These are phyloP conservation scores for Neonectria hederae DNA, from an alignment of 2,329 filamentous ascomycete genomes.

Conservation along the genomic window DNA sequence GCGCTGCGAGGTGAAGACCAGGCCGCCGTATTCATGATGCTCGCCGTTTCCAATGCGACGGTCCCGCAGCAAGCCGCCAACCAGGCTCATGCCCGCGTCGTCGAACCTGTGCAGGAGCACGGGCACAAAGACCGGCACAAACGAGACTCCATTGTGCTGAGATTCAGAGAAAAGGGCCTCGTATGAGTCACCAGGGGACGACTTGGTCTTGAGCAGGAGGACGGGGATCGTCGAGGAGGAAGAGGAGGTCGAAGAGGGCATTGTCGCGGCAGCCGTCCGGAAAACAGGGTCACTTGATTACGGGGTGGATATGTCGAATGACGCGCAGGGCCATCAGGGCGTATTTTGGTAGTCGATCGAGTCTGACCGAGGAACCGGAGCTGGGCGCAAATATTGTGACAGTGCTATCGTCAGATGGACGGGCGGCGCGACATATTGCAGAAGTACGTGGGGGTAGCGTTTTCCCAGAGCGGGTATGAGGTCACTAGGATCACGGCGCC, in stretches of 20 bases:
- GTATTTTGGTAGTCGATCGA: neutral
- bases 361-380: neutral
- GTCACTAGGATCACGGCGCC: neutral
- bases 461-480: constrained; percentile 14
- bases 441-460: no score
- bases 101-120: constrained; percentile 78
- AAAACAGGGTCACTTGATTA: constrained; percentile 3
- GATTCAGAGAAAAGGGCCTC: constrained; percentile 69
- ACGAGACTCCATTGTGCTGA: constrained; percentile 52
- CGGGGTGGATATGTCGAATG: constrained; percentile 24
- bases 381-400: neutral
- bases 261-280: constrained; percentile 13
- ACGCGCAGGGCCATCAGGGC: neutral
- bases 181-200: constrained; percentile 75
- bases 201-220: constrained; percentile 81
- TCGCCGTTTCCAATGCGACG: constrained; percentile 51
- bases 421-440: constrained; percentile 1
- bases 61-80: constrained; percentile 61
- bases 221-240: constrained; percentile 54
- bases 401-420: neutral
- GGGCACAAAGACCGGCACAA: constrained; percentile 76
- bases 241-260: constrained; percentile 18
- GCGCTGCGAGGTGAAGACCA: constrained; percentile 86
- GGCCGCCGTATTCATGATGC: constrained; percentile 70
- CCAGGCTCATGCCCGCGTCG: constrained; percentile 63